Conservation (phyloP, 2,329 filamentous ascomycete genomes). For the Aspergillus novoparasiticus region DNA sequence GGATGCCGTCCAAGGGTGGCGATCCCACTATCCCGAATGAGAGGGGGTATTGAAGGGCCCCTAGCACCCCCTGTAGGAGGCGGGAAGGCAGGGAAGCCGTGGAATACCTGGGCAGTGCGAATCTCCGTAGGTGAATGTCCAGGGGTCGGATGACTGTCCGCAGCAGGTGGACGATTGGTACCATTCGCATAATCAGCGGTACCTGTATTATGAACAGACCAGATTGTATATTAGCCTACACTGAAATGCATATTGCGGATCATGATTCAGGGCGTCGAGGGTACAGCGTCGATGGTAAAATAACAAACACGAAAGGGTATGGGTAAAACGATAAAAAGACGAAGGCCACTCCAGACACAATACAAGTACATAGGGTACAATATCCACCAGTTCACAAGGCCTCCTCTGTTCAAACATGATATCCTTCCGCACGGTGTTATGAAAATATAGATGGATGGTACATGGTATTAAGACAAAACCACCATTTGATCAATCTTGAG, state of each 20-base stretch:
- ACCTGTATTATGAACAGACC: conserved; percentile 37
- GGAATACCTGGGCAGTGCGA: conserved; percentile 74
- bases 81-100: conserved; percentile 68
- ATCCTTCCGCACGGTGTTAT: conserved; percentile 8
- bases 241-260: conserved; percentile 29
- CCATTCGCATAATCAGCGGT: conserved; percentile 41
- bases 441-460: conserved; percentile 2
- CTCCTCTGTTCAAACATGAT: conserved; percentile 7
- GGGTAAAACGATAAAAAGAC: conserved; percentile 10
- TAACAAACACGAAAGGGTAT: conserved; percentile 28
- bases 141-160: conserved; percentile 50
- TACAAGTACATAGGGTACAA: conserved; percentile 17
- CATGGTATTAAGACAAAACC: conserved; percentile 15
- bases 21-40: conserved; percentile 60
- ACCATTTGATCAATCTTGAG: conserved; percentile 8
- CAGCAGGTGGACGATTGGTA: conserved; percentile 67
- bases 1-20: conserved; percentile 40
- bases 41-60: conserved; percentile 64
- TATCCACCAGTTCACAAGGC: conserved; percentile 8
- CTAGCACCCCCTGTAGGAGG: conserved; percentile 52
- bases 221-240: conserved; percentile 46
- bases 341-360: conserved; percentile 8
- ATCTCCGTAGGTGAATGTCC: conserved; percentile 64
- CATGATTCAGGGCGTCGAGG: conserved; percentile 13
- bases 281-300: conserved; percentile 23